Base-by-base conservation (phyloP, 1,284 basidiomycete species). In the Sphagnurus paluster region DNA sequence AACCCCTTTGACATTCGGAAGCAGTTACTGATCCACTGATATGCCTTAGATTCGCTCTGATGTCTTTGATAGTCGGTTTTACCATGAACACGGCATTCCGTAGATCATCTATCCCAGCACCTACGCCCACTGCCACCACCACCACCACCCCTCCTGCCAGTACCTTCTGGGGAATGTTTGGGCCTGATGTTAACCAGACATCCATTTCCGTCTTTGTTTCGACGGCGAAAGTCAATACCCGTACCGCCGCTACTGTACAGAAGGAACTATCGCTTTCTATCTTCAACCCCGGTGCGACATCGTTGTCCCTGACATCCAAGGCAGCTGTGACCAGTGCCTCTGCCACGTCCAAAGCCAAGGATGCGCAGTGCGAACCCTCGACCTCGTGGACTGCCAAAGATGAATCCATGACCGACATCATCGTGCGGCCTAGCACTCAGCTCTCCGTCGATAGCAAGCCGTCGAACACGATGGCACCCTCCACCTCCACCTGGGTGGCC, bases 61-160 rank as follows among this genome's bases (percentile, higher is more conserved):
- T 87, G 49, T 84, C 83, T 28, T 68, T 87, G 30, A 71, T 87
- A n/a, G 67, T 86, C 43, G 82, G 83, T 10, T 78, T 83, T 50
- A 69, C 80, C 7, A 74, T 82, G 56, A 81, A 82, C 49, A 74
- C 76, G 3, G 63, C 70, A 3, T 72, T 80, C 56, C 71, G 68
- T 16, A 54, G 65, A n/a, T 56, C 71, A 11, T 55, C 62, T 1
- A 60, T 66, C 7, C 64, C 69, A 14, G 66, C 70, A 4, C 65
- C 70, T 10, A 66, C 68, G 16, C 56, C 65, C n/a, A n/a, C 57
- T 59, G 36, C 9, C 39, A 33, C 30, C 30, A 16, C 30, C n/a
- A 21, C 28, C 3, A 52, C 62, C 16, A 50, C 56, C 52, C 43
- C 65, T 48, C 57, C 71, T 45, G 62, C 58, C 56, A 57, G 56